Evolutionary conservation across 2,329 filamentous ascomycete species (phyloP).

Genomic region (Ophioceras dolichostomum): DNA sequence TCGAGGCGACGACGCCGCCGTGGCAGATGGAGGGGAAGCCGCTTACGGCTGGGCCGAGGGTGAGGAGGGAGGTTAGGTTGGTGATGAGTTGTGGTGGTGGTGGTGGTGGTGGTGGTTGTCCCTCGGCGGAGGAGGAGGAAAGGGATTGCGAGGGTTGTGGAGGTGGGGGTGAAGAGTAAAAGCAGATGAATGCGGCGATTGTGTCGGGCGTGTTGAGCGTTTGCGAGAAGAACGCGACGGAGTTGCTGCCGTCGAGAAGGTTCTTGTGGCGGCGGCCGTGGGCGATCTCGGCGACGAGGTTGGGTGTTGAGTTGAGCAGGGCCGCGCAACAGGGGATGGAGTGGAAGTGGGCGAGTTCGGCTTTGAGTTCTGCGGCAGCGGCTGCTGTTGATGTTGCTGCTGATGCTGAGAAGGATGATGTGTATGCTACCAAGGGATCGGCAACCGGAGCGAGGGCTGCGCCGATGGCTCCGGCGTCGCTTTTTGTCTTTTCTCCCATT

Average conservation of each 20-base stretch:
- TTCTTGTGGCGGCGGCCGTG: slow-evolving; percentile 3
- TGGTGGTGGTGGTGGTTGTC: neutral
- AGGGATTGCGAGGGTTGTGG: neutral
- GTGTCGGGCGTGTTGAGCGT: slow-evolving; percentile 38
- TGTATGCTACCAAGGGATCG: too few relatives aligned
- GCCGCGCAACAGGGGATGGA: slow-evolving; percentile 35
- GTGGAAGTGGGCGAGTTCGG: slow-evolving; percentile 16
- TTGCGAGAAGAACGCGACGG: slow-evolving; percentile 29
- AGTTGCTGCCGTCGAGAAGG: slow-evolving; percentile 6
- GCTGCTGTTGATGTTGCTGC: neutral
- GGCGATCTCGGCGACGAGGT: slow-evolving; percentile 14
- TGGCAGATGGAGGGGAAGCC: slow-evolving; percentile 40
- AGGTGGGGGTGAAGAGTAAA: slow-evolving; percentile 16
- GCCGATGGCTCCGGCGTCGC: too few relatives aligned
- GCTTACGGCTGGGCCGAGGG: slow-evolving; percentile 37
- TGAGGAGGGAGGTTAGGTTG: slow-evolving; percentile 19
- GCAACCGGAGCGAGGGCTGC: too few relatives aligned
- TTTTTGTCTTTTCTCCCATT: too few relatives aligned
- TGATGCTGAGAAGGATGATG: too few relatives aligned
- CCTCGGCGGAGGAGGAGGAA: neutral
- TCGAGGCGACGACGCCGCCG: slow-evolving; percentile 41
- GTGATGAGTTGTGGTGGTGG: slow-evolving; percentile 8
- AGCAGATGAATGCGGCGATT: slow-evolving; percentile 29
- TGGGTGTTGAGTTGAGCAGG: slow-evolving; percentile 24
- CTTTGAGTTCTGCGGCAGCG: neutral